Percentiles rank a stretch among this genome's conserved stretches.
phyloP scores from a whole-genome alignment of 2,329 filamentous ascomycete genomes.

The Fonsecaea monophora region DNA sequence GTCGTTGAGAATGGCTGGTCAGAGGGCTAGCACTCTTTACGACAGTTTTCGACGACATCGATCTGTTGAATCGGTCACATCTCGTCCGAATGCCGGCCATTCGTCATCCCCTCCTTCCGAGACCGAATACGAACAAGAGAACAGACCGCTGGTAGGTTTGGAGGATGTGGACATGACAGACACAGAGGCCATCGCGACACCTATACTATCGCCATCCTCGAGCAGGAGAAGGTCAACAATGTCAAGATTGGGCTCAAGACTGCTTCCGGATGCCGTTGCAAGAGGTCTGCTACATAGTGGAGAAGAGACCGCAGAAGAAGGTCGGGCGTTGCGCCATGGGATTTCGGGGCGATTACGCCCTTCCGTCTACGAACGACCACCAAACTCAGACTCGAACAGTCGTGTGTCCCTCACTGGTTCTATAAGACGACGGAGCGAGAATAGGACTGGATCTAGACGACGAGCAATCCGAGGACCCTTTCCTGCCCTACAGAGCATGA shows the following conservation, averaged over 20 bases:
- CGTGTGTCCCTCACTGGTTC: conserved; percentile 34
- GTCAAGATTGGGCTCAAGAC: conserved; percentile 56
- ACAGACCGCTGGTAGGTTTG: conserved; percentile 45
- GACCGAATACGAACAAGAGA: conserved; percentile 48
- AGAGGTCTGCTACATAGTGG: conserved; percentile 53
- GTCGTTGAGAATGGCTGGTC: conserved; percentile 28
- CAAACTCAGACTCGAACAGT: conserved; percentile 24
- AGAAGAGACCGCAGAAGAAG: conserved; percentile 55
- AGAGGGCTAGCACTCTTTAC: conserved; percentile 36
- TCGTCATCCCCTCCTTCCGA: conserved; percentile 40
- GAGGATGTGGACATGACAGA: conserved; percentile 43
- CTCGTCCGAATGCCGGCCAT: conserved; percentile 23
- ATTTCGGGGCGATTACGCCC: conserved; percentile 46
- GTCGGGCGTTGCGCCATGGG: conserved; percentile 53
- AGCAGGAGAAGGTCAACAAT: conserved; percentile 54
- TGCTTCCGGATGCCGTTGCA: conserved; percentile 56
- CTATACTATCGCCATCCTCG: conserved; percentile 39
- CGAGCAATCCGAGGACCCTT: conserved; percentile 50
- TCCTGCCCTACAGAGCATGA: conserved; percentile 46
- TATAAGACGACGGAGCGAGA: conserved; percentile 28
- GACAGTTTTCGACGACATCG: conserved; percentile 42
- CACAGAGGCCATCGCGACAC: conserved; percentile 37
- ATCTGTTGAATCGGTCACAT: conserved; percentile 29
- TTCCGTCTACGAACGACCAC: conserved; percentile 32
- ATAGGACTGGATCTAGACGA: conserved; percentile 43